A percentile compares a stretch with the other conserved stretches of the same genome.
phyloP scores from a whole-genome alignment of 306 rosid species.

The Cicer chorassanicum region DNA sequence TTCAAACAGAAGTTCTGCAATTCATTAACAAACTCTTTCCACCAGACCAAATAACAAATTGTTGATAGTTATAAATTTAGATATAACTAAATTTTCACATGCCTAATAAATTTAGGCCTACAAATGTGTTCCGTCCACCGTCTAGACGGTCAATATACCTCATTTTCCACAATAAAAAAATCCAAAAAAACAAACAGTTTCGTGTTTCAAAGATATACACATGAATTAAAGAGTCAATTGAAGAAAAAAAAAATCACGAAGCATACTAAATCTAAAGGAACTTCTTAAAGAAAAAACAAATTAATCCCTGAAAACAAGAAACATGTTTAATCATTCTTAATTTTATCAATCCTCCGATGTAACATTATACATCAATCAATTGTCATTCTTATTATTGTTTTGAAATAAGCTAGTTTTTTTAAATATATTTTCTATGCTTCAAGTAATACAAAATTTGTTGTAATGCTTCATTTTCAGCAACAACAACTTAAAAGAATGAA shows the following conservation, averaged over 20 bases:
- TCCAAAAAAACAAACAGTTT: neutral
- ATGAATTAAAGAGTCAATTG: neutral
- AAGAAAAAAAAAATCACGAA: neutral
- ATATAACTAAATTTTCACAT: no score
- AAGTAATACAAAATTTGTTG: slow-evolving; percentile 53
- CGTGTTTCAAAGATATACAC: neutral
- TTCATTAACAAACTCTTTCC: no score
- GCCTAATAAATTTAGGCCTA: no score
- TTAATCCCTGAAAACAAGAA: slow-evolving; percentile 1
- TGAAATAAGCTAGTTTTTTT: slow-evolving; percentile 31
- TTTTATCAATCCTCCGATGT: slow-evolving; percentile 40
- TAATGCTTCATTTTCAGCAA: slow-evolving; percentile 29
- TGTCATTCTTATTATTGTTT: neutral
- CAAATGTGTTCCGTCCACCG: no score
- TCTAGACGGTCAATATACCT: no score
- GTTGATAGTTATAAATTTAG: no score
- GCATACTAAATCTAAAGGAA: neutral
- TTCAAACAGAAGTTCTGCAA: no score
- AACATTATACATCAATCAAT: slow-evolving; percentile 7
- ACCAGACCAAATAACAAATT: no score
- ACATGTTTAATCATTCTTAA: slow-evolving; percentile 22
- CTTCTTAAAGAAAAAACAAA: neutral
- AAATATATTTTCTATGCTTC: slow-evolving; percentile 20
- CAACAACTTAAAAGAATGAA: slow-evolving; percentile 29
- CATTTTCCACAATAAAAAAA: no score